Conservation (phyloP, 805 yeast species). For the Kodamaea restingae region DNA sequence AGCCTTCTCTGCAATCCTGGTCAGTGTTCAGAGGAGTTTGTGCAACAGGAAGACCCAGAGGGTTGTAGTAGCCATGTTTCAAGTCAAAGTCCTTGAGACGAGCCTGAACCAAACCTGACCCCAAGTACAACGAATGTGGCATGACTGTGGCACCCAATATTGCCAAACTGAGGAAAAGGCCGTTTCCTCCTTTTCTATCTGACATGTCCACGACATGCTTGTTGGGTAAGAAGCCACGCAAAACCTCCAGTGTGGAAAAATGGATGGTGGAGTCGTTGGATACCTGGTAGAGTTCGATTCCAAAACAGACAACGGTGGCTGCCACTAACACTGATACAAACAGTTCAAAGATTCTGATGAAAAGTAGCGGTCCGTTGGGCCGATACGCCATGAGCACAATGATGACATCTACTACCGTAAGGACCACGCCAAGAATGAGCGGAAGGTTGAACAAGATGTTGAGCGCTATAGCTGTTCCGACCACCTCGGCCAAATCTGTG, state of each 20-base stretch:
- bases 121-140: slow-evolving; percentile 87
- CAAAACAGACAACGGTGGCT: slow-evolving; percentile 82
- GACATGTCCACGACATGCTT: slow-evolving; percentile 31
- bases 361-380: slow-evolving; percentile 75
- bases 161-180: slow-evolving; percentile 73
- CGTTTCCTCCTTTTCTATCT: slow-evolving; percentile 35
- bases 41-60: no score
- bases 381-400: slow-evolving; percentile 83
- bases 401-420: slow-evolving; percentile 83
- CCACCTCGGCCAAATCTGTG: slow-evolving; percentile 94
- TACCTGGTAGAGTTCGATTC: slow-evolving; percentile 69
- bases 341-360: slow-evolving; percentile 76
- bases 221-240: slow-evolving; percentile 62
- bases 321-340: slow-evolving; percentile 74
- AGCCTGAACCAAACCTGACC: slow-evolving; percentile 85
- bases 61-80: slow-evolving; percentile 52
- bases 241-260: slow-evolving; percentile 48
- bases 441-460: slow-evolving; percentile 82
- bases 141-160: slow-evolving; percentile 91
- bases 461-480: slow-evolving; percentile 94
- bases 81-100: slow-evolving; percentile 72
- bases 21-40: no score
- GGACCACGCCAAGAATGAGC: slow-evolving; percentile 72
- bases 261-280: slow-evolving; percentile 45
- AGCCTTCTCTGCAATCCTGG: not conserved